phyloP scores from a whole-genome alignment of 345 rosid species.

The Microcos paniculata region DNA sequence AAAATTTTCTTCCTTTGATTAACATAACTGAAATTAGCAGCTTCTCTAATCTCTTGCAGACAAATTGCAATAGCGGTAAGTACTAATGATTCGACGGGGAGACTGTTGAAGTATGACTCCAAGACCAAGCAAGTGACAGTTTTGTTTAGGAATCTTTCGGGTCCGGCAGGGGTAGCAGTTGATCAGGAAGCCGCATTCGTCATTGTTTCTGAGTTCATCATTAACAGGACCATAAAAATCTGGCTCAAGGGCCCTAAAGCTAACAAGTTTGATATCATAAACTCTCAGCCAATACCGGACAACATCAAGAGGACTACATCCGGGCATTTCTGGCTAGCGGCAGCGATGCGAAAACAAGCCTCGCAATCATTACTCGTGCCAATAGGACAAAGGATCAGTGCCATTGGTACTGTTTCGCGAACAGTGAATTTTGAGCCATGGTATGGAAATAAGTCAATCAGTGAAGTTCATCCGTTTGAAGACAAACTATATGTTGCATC shows the following conservation, averaged over 20 bases:
- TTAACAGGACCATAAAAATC: slow-evolving; percentile 5
- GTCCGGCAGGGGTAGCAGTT: slow-evolving; percentile 15
- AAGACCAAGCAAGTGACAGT: slow-evolving; percentile 8
- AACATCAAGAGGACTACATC: slow-evolving; percentile 15
- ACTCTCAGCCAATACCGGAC: background rate
- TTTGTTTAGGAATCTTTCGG: slow-evolving; percentile 18
- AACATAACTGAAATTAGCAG: background rate
- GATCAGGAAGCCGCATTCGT: background rate
- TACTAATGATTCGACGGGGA: slow-evolving; percentile 19
- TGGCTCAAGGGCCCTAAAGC: slow-evolving; percentile 20
- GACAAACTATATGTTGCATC: slow-evolving; percentile 4
- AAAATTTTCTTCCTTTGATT: too few relatives aligned
- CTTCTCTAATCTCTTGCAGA: background rate
- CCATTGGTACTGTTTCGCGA: background rate
- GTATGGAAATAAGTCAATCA: slow-evolving; percentile 2
- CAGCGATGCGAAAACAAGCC: background rate
- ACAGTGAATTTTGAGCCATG: background rate
- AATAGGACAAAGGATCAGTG: slow-evolving; percentile 6
- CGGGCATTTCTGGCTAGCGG: slow-evolving; percentile 17
- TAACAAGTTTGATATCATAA: background rate
- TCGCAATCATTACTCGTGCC: background rate
- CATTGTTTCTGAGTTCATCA: slow-evolving; percentile 13
- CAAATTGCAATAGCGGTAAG: background rate
- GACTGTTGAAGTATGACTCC: slow-evolving; percentile 15
- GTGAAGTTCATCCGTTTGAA: slow-evolving; percentile 16